Evolutionary conservation across 495 filamentous ascomycete species (phyloP).

Genomic region (Penicillium waksmanii): DNA sequence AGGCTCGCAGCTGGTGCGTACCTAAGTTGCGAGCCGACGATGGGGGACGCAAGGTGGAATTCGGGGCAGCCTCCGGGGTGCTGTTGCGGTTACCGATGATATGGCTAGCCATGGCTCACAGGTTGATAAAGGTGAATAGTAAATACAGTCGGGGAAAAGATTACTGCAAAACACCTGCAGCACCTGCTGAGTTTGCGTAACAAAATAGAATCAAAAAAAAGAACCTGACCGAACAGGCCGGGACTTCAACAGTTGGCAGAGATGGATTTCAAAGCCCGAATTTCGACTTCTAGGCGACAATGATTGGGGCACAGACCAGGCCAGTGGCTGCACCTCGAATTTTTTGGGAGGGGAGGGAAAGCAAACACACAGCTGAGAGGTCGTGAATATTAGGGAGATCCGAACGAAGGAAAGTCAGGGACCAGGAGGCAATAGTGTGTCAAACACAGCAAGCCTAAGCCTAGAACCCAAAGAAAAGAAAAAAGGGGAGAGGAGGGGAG

Average conservation of each 20-base stretch:
- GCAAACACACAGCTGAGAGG: conserved; percentile 20
- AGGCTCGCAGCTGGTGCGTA: conserved; percentile 88
- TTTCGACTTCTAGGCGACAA: conserved; percentile 38
- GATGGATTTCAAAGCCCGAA: conserved; percentile 23
- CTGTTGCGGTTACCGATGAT: conserved; percentile 93
- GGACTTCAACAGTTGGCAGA: conserved; percentile 21
- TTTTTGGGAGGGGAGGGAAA: conserved; percentile 18
- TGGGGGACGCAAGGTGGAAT: conserved; percentile 88
- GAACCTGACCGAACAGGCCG: conserved; percentile 17
- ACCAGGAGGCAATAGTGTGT: conserved; percentile 49
- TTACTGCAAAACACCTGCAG: conserved; percentile 77
- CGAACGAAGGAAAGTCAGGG: conserved; percentile 48
- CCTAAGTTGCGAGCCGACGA: conserved; percentile 78
- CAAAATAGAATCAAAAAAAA: conserved; percentile 30
- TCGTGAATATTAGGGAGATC: conserved; percentile 23
- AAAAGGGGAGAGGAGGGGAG: conserved; percentile 13
- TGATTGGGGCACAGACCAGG: conserved; percentile 51
- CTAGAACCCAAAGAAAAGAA: conserved; percentile 34
- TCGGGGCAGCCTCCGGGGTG: conserved; percentile 87
- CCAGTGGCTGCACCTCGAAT: conserved; percentile 53
- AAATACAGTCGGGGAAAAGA: conserved; percentile 47
- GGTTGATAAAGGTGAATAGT: conserved; percentile 41
- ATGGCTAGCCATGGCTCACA: conserved; percentile 53
- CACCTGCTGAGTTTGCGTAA: conserved; percentile 81
- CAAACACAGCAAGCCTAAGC: conserved; percentile 51